Evolutionary conservation across 2,329 filamentous ascomycete species (phyloP), one percentile per base, ranked within the genome.

Genomic region (Davidsoniella eucalypti): DNA sequence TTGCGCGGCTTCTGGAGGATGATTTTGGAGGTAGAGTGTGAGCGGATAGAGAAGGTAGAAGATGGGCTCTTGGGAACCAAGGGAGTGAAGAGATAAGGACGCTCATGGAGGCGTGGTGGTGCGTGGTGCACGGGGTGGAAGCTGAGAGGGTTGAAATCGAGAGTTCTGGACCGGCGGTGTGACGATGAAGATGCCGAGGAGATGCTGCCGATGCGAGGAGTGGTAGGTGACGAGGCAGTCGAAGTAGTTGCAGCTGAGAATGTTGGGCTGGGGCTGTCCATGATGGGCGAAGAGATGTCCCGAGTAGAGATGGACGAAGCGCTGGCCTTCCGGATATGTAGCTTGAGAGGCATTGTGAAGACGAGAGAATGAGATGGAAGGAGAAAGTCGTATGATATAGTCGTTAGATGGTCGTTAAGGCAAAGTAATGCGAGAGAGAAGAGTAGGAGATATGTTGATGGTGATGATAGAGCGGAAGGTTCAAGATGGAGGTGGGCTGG

Each of bases 101-200:
- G 52, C 38, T 53, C 52, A n/a, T 53, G 52, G 6, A 53, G 48
- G 16, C 52, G 47, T 14, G 52, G 52, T n/a, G 52, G 52, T 2
- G 52, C 48, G 17, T 46, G 49, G 48, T 44, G 47, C 16, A 51
- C 48, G 3, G 50, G 50, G 44, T 53, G 47, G 21, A 46, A 50
- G 25, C 44, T 47, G 29, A 53, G 52, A 48, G 52, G 52, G 52
- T 53, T 47, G 42, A 52, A 49, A 37, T 52, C 47, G n/a, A 52
- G 52, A 26, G 44, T 53, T 37, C 48, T 49, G 23, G 52, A 53
- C 47, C 48, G 52, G 39, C 52, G 52, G 18, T 53, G 48, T 25
- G 38, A 40, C 7, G 47, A 53, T n/a, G 45, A 44, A 21, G 23
- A 42, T 3, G 48, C 33, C 18, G 41, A 39, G 6, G 47, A 42